These are phyloP conservation scores for Pinus tabuliformis DNA, from an alignment of 75 land plant species.

Conservation along the genomic window DNA sequence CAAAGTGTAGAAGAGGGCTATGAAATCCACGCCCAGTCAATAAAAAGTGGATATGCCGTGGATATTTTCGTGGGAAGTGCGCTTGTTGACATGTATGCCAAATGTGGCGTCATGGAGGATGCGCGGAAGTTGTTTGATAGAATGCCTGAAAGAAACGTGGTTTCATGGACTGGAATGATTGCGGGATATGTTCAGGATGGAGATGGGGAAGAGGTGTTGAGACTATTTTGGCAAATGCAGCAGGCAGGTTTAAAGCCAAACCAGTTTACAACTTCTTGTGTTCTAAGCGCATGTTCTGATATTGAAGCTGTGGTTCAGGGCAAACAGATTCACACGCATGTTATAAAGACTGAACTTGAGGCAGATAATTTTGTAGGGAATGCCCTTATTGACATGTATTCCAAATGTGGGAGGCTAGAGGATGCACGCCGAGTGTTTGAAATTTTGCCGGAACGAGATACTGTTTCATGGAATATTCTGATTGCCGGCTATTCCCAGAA, in stretches of 20 bases:
- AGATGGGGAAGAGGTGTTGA: slow-evolving; percentile 44
- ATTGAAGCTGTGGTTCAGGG: slow-evolving; percentile 43
- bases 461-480: slow-evolving; percentile 52
- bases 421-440: slow-evolving; percentile 33
- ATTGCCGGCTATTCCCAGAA: slow-evolving; percentile 44
- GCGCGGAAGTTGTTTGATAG: slow-evolving; percentile 34
- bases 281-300: slow-evolving; percentile 30
- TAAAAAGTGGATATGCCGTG: slow-evolving; percentile 20
- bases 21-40: slow-evolving; percentile 42
- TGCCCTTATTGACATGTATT: slow-evolving; percentile 64
- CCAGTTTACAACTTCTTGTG: slow-evolving; percentile 41
- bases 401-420: slow-evolving; percentile 52
- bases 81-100: slow-evolving; percentile 52
- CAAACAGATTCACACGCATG: slow-evolving; percentile 32
- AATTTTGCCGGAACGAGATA: slow-evolving; percentile 5
- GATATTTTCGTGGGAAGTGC: slow-evolving; percentile 52
- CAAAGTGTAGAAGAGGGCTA: slow-evolving; percentile 26
- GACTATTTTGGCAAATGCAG: slow-evolving; percentile 36
- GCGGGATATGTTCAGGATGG: slow-evolving; percentile 55
- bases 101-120: slow-evolving; percentile 28
- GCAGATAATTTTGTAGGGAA: slow-evolving; percentile 24
- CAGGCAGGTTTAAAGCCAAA: slow-evolving; percentile 24
- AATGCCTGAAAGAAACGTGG: slow-evolving; percentile 30
- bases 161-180: slow-evolving; percentile 64
- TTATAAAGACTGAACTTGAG: slow-evolving; percentile 42